Evolutionary conservation across 2,329 filamentous ascomycete species (phyloP), one percentile per base, ranked within the genome.

Genomic region (Ceratocystis alfenasii): DNA sequence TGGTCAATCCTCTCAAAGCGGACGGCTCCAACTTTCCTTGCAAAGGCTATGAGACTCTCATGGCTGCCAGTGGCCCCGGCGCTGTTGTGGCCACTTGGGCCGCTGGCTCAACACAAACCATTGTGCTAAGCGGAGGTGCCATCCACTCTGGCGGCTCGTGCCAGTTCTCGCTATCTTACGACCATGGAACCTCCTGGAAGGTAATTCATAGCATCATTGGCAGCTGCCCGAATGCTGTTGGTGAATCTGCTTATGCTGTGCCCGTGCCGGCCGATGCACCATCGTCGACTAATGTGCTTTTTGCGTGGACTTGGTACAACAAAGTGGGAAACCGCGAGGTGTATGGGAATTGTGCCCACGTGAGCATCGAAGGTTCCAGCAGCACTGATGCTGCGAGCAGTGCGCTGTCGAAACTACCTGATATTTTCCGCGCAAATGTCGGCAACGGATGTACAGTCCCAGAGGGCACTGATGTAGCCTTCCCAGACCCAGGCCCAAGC

Each of bases 301-400:
- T 87, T 12, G 80, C 80, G 1, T 87, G 85, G 85, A 82, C 81
- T 2, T 84, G 81, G 82, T 84, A 85, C 73, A 86, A 86, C 73
- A 78, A 79, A 68, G 70, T 83, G 30, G 84, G 85, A 1, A 86
- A 86, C 71, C 78, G 84, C 20, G 85, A 87, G 71, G 85, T 87
- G 80, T 88, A 88, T 76, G 86, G 86, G 82, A 85, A 87, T 73
- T 88, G 85, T 69, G 84, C 84, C 0, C 78, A 80, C 5, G 78
- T 87, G 30, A 78, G 78, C n/a, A 81, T 86, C 59, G 64, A 68
- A 1, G 70, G 70, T 2, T 69, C 70, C 20, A 50, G 22, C 1
- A 59, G 57, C 20, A 57, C 2, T 20, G 62, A 46, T 6, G 68
- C 53, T 33, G 71, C 72, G 61, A 82, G 87, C 71, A 74, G 76